Evolutionary conservation across 176 grass and related monocot species (phyloP).

Genomic region (Avena insularis): DNA sequence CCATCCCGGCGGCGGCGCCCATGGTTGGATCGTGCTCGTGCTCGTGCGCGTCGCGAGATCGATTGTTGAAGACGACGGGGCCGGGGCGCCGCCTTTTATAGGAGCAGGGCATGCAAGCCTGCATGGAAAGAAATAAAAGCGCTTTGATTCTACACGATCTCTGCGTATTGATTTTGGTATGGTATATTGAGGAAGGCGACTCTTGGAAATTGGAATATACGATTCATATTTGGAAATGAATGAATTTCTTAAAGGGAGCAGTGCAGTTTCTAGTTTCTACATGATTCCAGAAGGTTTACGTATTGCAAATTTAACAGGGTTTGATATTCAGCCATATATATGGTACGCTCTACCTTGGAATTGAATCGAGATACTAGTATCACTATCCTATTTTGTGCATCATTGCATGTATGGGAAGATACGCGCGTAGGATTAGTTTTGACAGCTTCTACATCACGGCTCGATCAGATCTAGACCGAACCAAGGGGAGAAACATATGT

Average conservation of each 20-base stretch:
- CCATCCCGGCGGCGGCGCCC: slow-evolving; percentile 16
- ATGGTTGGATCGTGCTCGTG: neutral
- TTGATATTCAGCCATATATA: neutral
- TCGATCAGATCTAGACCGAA: no score
- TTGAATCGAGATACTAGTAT: neutral
- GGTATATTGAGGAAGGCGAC: neutral
- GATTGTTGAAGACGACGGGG: neutral
- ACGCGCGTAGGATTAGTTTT: neutral
- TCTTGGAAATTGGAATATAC: neutral
- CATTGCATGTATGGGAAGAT: slow-evolving; percentile 23
- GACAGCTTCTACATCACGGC: neutral
- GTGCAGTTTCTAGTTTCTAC: neutral
- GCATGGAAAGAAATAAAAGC: neutral
- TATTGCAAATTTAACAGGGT: neutral
- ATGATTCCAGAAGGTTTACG: neutral
- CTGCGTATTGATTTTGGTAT: neutral
- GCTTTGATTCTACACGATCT: neutral
- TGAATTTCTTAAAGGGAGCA: no score
- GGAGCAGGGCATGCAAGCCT: neutral
- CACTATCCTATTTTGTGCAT: neutral
- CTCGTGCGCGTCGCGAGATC: neutral
- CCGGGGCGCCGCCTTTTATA: neutral
- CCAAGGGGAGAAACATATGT: no score
- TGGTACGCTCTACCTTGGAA: neutral
- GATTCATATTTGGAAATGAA: neutral